Evolutionary conservation across 176 grass and related monocot species (phyloP).

Genomic region (Areca catechu): DNA sequence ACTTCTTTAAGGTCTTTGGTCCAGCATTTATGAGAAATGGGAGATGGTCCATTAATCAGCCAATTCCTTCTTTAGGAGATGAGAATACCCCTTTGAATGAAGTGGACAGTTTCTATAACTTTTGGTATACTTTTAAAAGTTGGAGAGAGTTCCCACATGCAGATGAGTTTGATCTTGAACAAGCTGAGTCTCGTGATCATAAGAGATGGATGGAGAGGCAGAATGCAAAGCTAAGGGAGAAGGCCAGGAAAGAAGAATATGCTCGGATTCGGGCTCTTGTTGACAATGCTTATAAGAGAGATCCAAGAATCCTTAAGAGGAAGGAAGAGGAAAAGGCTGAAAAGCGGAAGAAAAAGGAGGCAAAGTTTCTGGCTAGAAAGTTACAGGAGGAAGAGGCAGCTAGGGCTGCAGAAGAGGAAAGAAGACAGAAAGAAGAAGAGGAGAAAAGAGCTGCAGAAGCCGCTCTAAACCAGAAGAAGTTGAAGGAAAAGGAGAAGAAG

Average conservation of each 20-base stretch:
- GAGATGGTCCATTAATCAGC: slow-evolving; percentile 73
- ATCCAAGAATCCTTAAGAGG: slow-evolving; percentile 76
- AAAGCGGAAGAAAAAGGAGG: slow-evolving; percentile 82
- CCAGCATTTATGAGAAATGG: slow-evolving; percentile 97
- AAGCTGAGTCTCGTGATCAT: slow-evolving; percentile 97
- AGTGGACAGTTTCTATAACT: slow-evolving; percentile 91
- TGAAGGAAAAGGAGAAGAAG: slow-evolving; percentile 97
- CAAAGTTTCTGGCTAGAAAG: slow-evolving; percentile 71
- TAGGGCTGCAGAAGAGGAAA: slow-evolving; percentile 70
- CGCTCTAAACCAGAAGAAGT: slow-evolving; percentile 62
- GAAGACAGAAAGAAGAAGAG: slow-evolving; percentile 58
- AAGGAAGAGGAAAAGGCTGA: slow-evolving; percentile 91
- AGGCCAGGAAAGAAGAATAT: slow-evolving; percentile 78
- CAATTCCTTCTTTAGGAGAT: slow-evolving; percentile 73
- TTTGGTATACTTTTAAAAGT: slow-evolving; percentile 94
- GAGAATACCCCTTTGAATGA: slow-evolving; percentile 47
- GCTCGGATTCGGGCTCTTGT: slow-evolving; percentile 61
- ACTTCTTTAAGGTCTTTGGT: slow-evolving; percentile 93
- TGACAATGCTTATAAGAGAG: slow-evolving; percentile 86
- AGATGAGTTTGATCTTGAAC: slow-evolving; percentile 93
- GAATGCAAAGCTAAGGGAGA: slow-evolving; percentile 78
- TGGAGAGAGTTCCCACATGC: slow-evolving; percentile 89
- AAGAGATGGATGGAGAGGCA: slow-evolving; percentile 99
- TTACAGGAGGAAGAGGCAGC: slow-evolving; percentile 78
- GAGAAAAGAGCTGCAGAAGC: slow-evolving; percentile 66